phyloP scores from a whole-genome alignment of 495 filamentous ascomycete species.

The Neurospora sp. region DNA sequence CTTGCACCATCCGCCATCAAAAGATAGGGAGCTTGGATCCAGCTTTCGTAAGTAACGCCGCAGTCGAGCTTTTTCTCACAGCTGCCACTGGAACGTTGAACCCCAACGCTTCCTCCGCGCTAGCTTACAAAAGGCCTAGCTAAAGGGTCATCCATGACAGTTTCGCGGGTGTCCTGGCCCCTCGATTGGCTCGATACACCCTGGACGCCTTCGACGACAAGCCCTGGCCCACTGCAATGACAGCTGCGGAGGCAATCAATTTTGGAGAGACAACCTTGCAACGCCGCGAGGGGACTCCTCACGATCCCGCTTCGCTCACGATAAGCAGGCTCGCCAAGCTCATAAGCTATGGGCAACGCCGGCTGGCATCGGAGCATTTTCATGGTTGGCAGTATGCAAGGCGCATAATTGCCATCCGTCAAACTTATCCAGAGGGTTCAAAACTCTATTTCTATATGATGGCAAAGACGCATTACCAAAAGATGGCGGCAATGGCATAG shows the following conservation, averaged over 20 bases:
- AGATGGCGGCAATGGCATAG: neutral
- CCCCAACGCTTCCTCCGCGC: constrained; percentile 21
- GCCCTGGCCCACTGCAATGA: neutral
- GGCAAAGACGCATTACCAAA: neutral
- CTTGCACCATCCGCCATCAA: neutral
- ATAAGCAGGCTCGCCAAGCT: neutral
- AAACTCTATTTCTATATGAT: neutral
- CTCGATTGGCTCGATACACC: neutral
- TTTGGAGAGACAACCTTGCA: neutral
- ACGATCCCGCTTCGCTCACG: neutral
- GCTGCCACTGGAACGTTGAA: constrained; percentile 18
- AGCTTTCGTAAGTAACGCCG: constrained; percentile 5
- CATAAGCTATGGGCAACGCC: neutral
- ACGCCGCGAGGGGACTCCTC: neutral
- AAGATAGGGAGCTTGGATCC: constrained; percentile 17
- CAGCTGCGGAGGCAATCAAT: neutral
- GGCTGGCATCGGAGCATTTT: neutral
- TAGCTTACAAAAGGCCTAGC: constrained; percentile 16
- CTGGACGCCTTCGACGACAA: neutral
- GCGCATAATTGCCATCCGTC: neutral
- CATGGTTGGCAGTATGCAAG: neutral
- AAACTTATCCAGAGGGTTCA: neutral
- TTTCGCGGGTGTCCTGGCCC: neutral
- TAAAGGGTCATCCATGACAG: neutral
- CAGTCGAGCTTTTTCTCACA: constrained; percentile 4